Evolutionary conservation across 2,329 filamentous ascomycete species (phyloP).

Genomic region (Fusarium pininemorale): DNA sequence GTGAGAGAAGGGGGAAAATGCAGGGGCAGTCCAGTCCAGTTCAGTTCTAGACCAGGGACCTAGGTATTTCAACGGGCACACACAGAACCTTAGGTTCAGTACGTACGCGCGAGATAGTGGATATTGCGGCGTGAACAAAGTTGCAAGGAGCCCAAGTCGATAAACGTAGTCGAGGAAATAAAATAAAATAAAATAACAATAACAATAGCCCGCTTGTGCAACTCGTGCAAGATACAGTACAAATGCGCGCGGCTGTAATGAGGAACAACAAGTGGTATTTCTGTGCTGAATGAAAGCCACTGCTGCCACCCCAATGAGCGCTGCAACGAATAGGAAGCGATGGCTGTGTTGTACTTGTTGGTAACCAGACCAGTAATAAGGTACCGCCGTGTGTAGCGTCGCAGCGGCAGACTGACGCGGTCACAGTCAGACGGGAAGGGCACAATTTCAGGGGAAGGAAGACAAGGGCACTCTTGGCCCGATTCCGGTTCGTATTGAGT

Average conservation of each 20-base stretch:
- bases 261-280: constrained; percentile 23
- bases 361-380: constrained; percentile 28
- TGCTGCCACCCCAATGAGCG: not conserved
- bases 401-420: constrained; percentile 29
- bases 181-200: not conserved
- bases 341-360: not conserved
- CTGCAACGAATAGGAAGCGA: constrained; percentile 7
- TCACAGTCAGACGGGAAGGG: constrained; percentile 28
- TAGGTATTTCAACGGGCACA: not conserved
- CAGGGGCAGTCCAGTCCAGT: constrained; percentile 9
- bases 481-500: constrained; percentile 3
- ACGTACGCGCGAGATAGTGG: constrained; percentile 8
- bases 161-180: not conserved
- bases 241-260: constrained; percentile 24
- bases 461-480: constrained; percentile 26
- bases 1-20: constrained; percentile 28
- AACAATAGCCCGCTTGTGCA: constrained; percentile 1
- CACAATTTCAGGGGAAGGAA: constrained; percentile 26
- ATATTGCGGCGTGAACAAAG: constrained; percentile 3
- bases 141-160: not conserved
- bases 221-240: constrained; percentile 13
- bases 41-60: constrained; percentile 21
- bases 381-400: constrained; percentile 10
- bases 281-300: constrained; percentile 13
- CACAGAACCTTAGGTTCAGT: not conserved